Conservation (phyloP, 208 protist species). For the Crithidia thermophila region DNA sequence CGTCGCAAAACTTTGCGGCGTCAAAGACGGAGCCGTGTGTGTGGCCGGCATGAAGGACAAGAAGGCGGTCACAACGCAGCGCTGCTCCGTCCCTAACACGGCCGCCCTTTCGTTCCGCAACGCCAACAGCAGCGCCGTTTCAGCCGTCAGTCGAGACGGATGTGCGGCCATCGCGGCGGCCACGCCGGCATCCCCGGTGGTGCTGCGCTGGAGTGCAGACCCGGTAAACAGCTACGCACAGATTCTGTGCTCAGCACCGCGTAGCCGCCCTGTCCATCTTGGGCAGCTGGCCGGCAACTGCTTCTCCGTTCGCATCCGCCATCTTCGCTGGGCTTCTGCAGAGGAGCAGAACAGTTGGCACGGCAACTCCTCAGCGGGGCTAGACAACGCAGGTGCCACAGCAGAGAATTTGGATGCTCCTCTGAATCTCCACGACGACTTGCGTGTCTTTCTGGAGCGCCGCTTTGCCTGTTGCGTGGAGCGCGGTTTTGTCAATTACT, state of each 20-base stretch:
- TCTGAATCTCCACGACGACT: neutral
- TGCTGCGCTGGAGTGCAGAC: slow-evolving; percentile 45
- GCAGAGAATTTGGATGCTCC: neutral
- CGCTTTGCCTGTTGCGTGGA: slow-evolving; percentile 38
- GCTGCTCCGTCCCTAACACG: slow-evolving; percentile 53
- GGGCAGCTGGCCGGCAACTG: slow-evolving; percentile 66
- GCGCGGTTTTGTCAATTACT: slow-evolving; percentile 95
- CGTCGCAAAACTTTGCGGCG: slow-evolving; percentile 50
- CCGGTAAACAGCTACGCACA: slow-evolving; percentile 38
- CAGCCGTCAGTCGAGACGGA: too few species aligned
- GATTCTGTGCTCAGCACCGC: slow-evolving; percentile 17
- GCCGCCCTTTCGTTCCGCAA: neutral
- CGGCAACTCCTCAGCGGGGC: neutral
- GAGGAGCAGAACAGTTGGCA: neutral
- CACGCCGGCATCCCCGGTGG: slow-evolving; percentile 1
- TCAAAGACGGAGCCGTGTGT: slow-evolving; percentile 52
- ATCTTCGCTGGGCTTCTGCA: slow-evolving; percentile 26
- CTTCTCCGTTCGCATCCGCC: slow-evolving; percentile 69
- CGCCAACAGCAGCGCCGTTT: neutral
- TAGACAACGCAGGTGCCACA: too few species aligned
- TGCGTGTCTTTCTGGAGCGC: slow-evolving; percentile 19
- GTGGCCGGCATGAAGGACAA: slow-evolving; percentile 95
- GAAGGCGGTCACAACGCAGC: slow-evolving; percentile 87
- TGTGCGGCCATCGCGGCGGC: slow-evolving; percentile 1
- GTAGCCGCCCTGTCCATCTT: slow-evolving; percentile 30